Evolutionary conservation across 1,139 yeast species (phyloP), one percentile per base, ranked within the genome.

Genomic region (Geotrichum restrictum): DNA sequence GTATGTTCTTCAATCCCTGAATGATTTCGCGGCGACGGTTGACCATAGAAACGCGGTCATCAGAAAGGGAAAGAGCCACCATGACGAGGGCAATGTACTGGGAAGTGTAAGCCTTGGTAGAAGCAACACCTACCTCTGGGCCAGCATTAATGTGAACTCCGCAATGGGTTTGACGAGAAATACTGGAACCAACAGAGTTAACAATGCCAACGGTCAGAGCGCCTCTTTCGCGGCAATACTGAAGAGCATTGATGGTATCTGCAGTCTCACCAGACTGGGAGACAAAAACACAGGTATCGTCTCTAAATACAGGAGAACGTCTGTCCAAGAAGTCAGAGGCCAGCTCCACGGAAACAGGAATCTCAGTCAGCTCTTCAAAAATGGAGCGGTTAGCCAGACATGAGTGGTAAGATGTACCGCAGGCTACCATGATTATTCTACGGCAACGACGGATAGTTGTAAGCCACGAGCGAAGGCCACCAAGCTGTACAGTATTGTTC

Each of bases 81-180:
- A 94, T 88, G 6, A 93, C 97, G 62, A 94, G 78, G 0, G 98
- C 98, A 72, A 94, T 89, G 70, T 84, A 94, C 73, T 94, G 99
- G 21, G 98, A 94, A n/a, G 99, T 93, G 74, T 94, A 94, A 27
- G 98, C 98, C 75, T 94, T 94, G 50, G 99, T 94, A n/a, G 98
- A 89, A 11, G 98, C 99, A 63, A 94, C 99, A 70, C 98, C 98
- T 61, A 94, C 91, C 75, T 94, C 99, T 38, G 98, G 98, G 59
- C 99, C 99, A 45, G 98, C 98, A 69, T 94, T 94, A 69, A 94
- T 91, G 71, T 94, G 99, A 52, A 94, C 97, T 80, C 99, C 99
- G 77, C 98, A 94, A 72, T 91, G 96, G 40, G 99, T 94, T 66
- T 82, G 85, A 70, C 97, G 83, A 24, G 98, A 91, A 74, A 94